Conservation (phyloP, 768 basidiomycete genomes). For the Tricholoma furcatifolium region DNA sequence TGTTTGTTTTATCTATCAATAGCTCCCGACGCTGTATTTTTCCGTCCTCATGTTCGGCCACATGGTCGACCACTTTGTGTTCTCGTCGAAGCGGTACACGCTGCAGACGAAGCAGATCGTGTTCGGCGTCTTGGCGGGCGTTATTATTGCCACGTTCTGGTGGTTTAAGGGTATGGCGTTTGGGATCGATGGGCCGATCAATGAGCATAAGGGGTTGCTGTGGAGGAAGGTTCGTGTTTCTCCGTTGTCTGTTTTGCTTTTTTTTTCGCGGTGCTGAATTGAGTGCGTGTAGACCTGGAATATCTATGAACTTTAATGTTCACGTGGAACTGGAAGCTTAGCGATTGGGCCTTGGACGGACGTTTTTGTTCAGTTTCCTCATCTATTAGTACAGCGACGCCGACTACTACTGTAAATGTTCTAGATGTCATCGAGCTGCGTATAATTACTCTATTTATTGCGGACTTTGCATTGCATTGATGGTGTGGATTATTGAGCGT, state of each 20-base stretch:
- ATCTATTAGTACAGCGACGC: conserved; percentile 4
- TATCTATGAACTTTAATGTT: conserved; percentile 26
- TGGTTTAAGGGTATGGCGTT: conserved; percentile 92
- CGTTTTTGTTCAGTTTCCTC: conserved; percentile 5
- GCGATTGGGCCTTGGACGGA: not conserved
- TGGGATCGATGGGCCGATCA: conserved; percentile 88
- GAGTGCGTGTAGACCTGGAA: conserved; percentile 28
- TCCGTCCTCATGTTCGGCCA: conserved; percentile 90
- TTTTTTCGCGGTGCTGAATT: not conserved
- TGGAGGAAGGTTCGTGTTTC: conserved; percentile 66
- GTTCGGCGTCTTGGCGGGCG: conserved; percentile 60
- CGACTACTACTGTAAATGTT: conserved; percentile 1
- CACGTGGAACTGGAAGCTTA: not conserved
- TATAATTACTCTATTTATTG: conserved; percentile 18
- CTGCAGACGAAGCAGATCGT: conserved; percentile 64
- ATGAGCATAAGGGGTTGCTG: conserved; percentile 70
- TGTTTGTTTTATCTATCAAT: conserved; percentile 4
- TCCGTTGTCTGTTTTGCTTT: not conserved
- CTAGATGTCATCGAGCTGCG: conserved; percentile 15
- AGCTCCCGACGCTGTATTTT: conserved; percentile 98
- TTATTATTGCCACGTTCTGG: conserved; percentile 83
- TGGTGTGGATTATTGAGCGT: not conserved
- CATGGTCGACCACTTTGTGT: conserved; percentile 90
- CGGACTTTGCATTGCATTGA: not conserved
- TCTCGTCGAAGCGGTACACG: conserved; percentile 66